Evolutionary conservation across 2,329 filamentous ascomycete genomes (phyloP), one percentile per base, ranked within the genome.

Genomic region (Teratosphaeriaceae sp.): DNA sequence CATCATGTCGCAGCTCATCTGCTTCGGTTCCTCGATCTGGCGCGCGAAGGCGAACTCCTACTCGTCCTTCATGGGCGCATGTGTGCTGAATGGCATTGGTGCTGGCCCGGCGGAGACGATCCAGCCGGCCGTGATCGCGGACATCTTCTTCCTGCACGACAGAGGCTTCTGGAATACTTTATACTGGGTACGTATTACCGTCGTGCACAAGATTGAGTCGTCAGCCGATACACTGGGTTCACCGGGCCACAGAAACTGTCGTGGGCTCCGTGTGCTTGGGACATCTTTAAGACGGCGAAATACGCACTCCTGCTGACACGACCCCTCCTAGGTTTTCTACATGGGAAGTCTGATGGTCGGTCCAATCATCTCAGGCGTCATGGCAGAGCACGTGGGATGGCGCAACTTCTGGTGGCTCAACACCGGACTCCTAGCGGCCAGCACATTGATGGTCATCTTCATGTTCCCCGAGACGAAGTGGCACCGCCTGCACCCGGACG

Each of bases 351-450:
- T 82, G 19, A 80, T 79, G 76, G 71, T 76, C 40, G 74, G 69
- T 29, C 56, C 57, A 2, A 80, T 80, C 45, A 69, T 80, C 37
- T 67, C 76, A 1, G 80, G 80, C 1, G 63, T 74, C 0, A 83
- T 84, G 78, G 71, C 77, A 1, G 64, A 74, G 33, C 69, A 75
- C 26, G 57, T 73, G 3, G 78, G 78, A 37, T 81, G 76, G 74
- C 66, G 76, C 20, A 78, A 65, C 53, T 83, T 83, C 58, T 83
- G 78, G 75, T 83, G 79, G 79, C 65, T 83, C 48, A 81, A 82
- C 49, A 73, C 76, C 2, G 79, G 58, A 1, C 39, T 82, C 1
- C 60, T 79, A 2, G 72, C 64, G 1, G 53, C 75, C 3, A 70
- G 71, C 0, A 61, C 75, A 18, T 22, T 79, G 3, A 65, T 77